Evolutionary conservation across 805 yeast genomes (phyloP).

Genomic region (Sugiyamaella valdiviana): DNA sequence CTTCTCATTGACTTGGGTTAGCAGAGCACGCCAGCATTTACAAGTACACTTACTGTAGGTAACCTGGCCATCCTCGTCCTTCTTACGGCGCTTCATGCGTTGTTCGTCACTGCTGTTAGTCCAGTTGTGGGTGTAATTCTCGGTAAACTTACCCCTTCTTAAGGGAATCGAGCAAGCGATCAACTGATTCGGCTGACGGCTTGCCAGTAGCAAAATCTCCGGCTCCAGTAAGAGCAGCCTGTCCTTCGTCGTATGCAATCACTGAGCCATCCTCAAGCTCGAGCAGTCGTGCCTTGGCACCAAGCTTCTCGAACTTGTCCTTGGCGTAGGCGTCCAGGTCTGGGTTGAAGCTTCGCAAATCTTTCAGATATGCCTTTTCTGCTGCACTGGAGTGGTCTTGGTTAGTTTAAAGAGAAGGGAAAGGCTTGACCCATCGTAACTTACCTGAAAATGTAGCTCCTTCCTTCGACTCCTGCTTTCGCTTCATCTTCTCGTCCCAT

Average conservation of each 20-base stretch:
- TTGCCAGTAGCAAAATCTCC: constrained; percentile 28
- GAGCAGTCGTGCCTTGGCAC: constrained; percentile 23
- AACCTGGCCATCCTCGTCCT: constrained; percentile 35
- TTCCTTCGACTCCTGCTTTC: constrained; percentile 22
- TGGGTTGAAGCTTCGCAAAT: constrained; percentile 35
- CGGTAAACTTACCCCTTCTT: constrained; percentile 22
- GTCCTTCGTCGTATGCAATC: constrained; percentile 16
- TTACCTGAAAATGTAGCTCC: constrained; percentile 35
- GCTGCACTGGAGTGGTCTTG: constrained; percentile 48
- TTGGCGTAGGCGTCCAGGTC: constrained; percentile 40
- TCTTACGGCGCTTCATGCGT: constrained; percentile 31
- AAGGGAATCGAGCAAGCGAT: constrained; percentile 27
- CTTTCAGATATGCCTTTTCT: constrained; percentile 52
- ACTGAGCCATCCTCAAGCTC: constrained; percentile 19
- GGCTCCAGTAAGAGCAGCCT: constrained; percentile 8
- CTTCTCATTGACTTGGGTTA: constrained; percentile 55
- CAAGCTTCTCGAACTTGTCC: constrained; percentile 31
- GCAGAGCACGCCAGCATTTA: neutral
- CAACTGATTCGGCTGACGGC: constrained; percentile 36
- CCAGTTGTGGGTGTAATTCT: too few species aligned
- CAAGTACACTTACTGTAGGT: constrained; percentile 27
- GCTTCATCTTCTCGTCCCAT: constrained; percentile 46
- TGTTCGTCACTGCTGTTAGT: constrained; percentile 31
- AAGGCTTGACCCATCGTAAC: neutral
- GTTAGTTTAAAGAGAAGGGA: constrained; percentile 27